Percentiles rank a stretch among this genome's conserved stretches.
Evolutionary conservation across 2,329 filamentous ascomycete genomes (phyloP).

Genomic region (Diaporthe vexans): DNA sequence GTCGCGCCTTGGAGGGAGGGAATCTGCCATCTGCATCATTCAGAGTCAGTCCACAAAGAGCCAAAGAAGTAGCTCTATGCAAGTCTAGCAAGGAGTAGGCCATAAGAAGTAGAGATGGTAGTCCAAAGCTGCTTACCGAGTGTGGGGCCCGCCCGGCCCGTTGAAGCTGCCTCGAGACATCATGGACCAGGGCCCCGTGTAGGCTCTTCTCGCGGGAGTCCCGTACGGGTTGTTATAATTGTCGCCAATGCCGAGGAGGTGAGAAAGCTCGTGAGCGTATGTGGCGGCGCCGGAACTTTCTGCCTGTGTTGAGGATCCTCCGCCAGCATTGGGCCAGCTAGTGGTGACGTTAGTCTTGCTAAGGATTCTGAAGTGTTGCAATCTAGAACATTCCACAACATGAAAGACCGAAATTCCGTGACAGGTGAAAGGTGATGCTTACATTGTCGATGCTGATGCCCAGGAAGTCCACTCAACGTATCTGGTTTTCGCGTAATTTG

Average conservation of each 20-base stretch:
- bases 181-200: constrained; percentile 68
- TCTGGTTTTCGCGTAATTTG: constrained; percentile 63
- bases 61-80: too few relatives aligned
- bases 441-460: constrained; percentile 62
- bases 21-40: constrained; percentile 55
- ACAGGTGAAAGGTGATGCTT: too few relatives aligned
- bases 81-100: too few relatives aligned
- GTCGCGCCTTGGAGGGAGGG: constrained; percentile 62
- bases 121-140: constrained; percentile 50
- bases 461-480: constrained; percentile 69
- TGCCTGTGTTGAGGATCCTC: constrained; percentile 65
- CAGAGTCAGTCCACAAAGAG: too few relatives aligned
- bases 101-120: too few relatives aligned
- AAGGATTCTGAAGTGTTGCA: too few relatives aligned
- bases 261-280: constrained; percentile 67
- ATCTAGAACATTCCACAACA: too few relatives aligned
- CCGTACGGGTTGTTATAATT: constrained; percentile 70
- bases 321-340: constrained; percentile 65
- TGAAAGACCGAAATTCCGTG: too few relatives aligned
- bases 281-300: constrained; percentile 67
- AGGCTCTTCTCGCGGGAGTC: constrained; percentile 59
- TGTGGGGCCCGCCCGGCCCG: constrained; percentile 66
- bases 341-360: too few relatives aligned
- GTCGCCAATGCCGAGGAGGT: constrained; percentile 65
- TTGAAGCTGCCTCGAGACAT: constrained; percentile 66